Evolutionary conservation across 805 yeast genomes (phyloP), one percentile per base, ranked within the genome.

Genomic region (Metschnikowia lochheadii): DNA sequence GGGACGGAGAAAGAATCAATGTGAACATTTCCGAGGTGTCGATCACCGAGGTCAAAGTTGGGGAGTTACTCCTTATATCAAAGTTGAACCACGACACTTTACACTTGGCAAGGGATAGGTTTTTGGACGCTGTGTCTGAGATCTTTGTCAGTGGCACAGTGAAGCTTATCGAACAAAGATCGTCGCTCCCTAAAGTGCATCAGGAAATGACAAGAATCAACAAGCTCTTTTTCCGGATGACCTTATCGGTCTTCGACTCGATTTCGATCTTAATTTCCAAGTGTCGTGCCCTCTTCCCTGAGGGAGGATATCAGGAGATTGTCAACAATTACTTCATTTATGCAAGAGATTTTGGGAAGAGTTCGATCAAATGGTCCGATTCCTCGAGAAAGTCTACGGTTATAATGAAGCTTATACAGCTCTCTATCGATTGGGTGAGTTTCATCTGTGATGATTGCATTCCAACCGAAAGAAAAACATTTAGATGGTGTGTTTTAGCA

Each of bases 401-500:
- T 8, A 83, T 89, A 26, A 72, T 85, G 69, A 81, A 82, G 57
- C 77, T 94, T 63, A 82, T 94, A 31, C 82, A 83, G 50, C 68
- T 89, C 54, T 81, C 95, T 41, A 82, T 90, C 40, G 92, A 87
- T 49, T 94, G 99, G 99, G 85, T 94, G 15, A 81, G 89, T 50
- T 92, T 90, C 62, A 82, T 94, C 26, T 89, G 92, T 53, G 97
- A 94, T 66, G 97, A 92, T 62, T 94, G 99, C 70, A 83, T 84
- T 14, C 96, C 97, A 0, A 85, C 96, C 0, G 97, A 92, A 57
- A 80, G 86, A 49, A 87, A 84, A 59, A 92, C 98, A 0, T 94
- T 94, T 63, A 76, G 96, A 59, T 94, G 97, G 97, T 89, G 97
- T 67, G 98, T 94, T 21, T 77, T 88, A 13, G 98, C 99, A 0